Base-by-base conservation (phyloP, 805 yeast species). In the Suhomyces kilbournensis region DNA sequence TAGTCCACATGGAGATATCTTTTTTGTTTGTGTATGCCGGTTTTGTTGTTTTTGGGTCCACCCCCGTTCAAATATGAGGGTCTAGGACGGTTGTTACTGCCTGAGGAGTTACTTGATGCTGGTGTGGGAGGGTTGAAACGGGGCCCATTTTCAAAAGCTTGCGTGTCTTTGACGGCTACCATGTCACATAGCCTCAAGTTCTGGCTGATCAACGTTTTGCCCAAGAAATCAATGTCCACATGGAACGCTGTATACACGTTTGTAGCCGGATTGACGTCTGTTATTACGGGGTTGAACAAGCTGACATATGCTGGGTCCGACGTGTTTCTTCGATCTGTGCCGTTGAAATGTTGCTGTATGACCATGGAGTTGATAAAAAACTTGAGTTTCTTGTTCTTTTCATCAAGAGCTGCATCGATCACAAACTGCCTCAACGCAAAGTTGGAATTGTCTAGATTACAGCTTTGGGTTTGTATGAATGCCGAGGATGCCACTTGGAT, bases 191-290 rank as follows among this genome's bases (percentile, higher is more conserved):
- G 66, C 19, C 83, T 62, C 19, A 66, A 56, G 55, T 73, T 74
- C 38, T 75, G 74, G 53, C 70, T 72, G 9, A 68, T 58, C 7
- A 79, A 60, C 23, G 64, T 61, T 43, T 75, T 73, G 15, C 80
- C 82, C 63, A 71, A 68, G 57, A 75, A 79, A 46, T 68, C 69
- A 7, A 79, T 63, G 35, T 69, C 67, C 10, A 78, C 76, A 49
- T 78, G 81, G 43, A 81, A 61, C 1, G 83, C 78, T 8, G 84
- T 78, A 59, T 64, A 80, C 55, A 65, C 71, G 61, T 80, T 79
- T 1, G 83, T 75, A 3, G 73, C 63, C 1, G 56, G 9, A 57
- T 81, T 73, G 30, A 79, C 78, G 54, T 80, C 84, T 12, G 67
- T 56, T 8, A 80, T 72, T 3, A 66, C 50, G 14, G 55, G 55